These are phyloP conservation scores for Lecanicillium sp. DNA, from an alignment of 2,329 filamentous ascomycete genomes.

Conservation along the genomic window DNA sequence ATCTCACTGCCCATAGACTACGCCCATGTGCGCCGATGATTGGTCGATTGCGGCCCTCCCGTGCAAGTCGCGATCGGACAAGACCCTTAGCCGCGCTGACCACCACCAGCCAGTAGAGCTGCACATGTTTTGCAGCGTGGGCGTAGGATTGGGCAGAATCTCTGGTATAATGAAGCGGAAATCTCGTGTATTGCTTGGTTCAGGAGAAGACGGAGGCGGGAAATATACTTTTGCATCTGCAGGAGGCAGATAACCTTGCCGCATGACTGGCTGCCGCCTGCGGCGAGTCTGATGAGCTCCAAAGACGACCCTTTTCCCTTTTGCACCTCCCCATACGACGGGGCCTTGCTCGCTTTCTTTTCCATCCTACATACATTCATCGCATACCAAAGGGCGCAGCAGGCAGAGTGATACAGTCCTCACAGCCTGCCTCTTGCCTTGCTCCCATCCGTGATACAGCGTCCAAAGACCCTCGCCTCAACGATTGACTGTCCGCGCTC, in stretches of 20 bases:
- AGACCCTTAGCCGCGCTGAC: conserved; percentile 3
- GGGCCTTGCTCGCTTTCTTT: not conserved
- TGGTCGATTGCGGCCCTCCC: conserved; percentile 7
- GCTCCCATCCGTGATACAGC: not conserved
- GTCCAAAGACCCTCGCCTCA: conserved; percentile 1
- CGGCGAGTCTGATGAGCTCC: not conserved
- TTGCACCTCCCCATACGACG: not conserved
- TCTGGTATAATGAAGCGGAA: not conserved
- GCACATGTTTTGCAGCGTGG: conserved; percentile 3
- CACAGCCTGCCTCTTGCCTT: too few species aligned
- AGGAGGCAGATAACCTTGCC: not conserved
- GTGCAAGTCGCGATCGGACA: conserved; percentile 2
- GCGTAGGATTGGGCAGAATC: conserved; percentile 3
- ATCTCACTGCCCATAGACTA: not conserved
- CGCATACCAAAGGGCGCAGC: not conserved
- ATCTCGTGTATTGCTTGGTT: too few species aligned
- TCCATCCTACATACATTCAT: not conserved
- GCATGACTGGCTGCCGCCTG: not conserved
- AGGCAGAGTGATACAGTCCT: too few species aligned
- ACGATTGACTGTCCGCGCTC: not conserved
- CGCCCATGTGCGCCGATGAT: conserved; percentile 20
- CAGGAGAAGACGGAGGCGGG: not conserved
- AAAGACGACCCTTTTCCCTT: not conserved
- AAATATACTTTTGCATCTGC: not conserved
- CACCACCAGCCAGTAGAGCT: conserved; percentile 3